phyloP scores from a whole-genome alignment of 345 rosid species.

The Syzygium aqueum region DNA sequence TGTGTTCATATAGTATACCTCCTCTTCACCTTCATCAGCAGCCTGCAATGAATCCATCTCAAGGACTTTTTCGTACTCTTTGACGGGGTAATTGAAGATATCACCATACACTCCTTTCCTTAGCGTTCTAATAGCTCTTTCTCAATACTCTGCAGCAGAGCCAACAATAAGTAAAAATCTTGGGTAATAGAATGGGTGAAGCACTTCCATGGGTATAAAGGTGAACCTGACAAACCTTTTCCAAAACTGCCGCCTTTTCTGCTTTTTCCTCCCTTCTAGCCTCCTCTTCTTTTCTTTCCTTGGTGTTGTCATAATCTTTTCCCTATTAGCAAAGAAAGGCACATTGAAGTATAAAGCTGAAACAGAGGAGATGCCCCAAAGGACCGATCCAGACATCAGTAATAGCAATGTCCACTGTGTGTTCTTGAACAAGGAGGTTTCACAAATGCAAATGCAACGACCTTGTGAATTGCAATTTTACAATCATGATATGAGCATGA shows the following conservation, averaged over 20 bases:
- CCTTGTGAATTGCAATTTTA: neutral
- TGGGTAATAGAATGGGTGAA: neutral
- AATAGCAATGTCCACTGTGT: neutral
- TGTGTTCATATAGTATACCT: constrained; percentile 20
- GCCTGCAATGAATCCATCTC: constrained; percentile 24
- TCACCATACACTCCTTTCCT: constrained; percentile 55
- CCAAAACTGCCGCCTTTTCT: constrained; percentile 65
- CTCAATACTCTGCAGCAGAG: constrained; percentile 56
- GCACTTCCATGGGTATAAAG: neutral
- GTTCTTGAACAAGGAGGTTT: neutral
- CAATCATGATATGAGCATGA: neutral
- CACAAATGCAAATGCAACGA: neutral
- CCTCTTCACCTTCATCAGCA: constrained; percentile 29
- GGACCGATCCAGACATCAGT: neutral
- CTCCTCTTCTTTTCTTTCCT: constrained; percentile 61
- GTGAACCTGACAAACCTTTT: constrained; percentile 37
- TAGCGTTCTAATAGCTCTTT: constrained; percentile 74
- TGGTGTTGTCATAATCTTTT: constrained; percentile 55
- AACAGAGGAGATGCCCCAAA: neutral
- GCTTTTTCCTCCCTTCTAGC: constrained; percentile 83
- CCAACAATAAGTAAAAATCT: neutral
- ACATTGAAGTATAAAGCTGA: neutral
- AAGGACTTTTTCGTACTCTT: constrained; percentile 35
- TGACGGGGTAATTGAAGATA: constrained; percentile 57
- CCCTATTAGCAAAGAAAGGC: constrained; percentile 25